phyloP scores from a whole-genome alignment of 2,329 filamentous ascomycete genomes.

The Penicillium sp. region DNA sequence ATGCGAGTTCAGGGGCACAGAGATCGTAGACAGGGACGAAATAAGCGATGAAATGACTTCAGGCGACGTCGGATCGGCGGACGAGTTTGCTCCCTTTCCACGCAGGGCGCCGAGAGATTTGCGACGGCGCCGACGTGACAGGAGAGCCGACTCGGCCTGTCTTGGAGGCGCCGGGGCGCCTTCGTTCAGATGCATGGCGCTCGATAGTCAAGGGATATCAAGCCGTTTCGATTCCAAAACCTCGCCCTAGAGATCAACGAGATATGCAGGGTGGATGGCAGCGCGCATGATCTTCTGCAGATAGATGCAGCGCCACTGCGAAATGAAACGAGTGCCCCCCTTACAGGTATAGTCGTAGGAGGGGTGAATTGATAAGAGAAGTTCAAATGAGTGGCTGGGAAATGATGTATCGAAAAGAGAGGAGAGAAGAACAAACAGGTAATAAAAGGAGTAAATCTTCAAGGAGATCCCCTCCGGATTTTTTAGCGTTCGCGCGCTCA shows the following conservation, averaged over 20 bases:
- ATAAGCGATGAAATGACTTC: conserved; percentile 60
- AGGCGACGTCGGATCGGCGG: conserved; percentile 45
- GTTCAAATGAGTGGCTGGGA: conserved; percentile 1
- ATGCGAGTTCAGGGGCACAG: conserved; percentile 64
- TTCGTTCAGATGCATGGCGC: conserved; percentile 33
- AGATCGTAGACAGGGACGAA: conserved; percentile 59
- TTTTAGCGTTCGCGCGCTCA: conserved; percentile 18
- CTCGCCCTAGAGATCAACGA: conserved; percentile 12
- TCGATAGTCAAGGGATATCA: conserved; percentile 21
- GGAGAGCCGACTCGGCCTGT: conserved; percentile 29
- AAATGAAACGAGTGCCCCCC: conserved; percentile 9
- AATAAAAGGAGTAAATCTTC: neutral
- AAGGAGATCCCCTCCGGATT: neutral
- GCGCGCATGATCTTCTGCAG: conserved; percentile 31
- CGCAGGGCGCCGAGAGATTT: conserved; percentile 39
- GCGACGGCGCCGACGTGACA: conserved; percentile 44
- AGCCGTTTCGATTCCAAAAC: conserved; percentile 1
- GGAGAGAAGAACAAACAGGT: neutral
- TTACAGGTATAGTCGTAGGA: conserved; percentile 11
- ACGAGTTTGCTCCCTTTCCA: conserved; percentile 30
- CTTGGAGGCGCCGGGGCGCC: conserved; percentile 20
- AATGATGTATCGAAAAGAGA: neutral
- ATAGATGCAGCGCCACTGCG: conserved; percentile 9
- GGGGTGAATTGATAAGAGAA: neutral
- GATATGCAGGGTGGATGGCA: conserved; percentile 26